Conservation (phyloP, 441 rosid genomes). For the Populus tomentosa region DNA sequence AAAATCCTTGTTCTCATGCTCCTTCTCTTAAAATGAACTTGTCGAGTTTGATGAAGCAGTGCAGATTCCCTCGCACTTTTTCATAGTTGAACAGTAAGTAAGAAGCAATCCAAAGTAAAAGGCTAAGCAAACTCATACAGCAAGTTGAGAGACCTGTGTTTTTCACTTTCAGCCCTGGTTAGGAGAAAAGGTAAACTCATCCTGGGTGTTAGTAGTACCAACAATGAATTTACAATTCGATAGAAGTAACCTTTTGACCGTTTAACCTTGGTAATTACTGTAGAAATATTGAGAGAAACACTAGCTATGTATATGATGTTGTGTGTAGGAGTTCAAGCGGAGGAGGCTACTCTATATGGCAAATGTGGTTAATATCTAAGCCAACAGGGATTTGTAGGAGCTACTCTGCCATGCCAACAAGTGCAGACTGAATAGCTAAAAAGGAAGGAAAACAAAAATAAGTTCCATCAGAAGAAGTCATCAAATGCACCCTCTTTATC, state of each 20-base stretch:
- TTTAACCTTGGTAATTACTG: background rate
- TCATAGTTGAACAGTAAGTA: background rate
- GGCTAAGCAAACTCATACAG: background rate
- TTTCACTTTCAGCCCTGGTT: background rate
- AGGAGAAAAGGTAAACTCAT: background rate
- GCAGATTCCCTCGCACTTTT: background rate
- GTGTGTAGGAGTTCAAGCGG: slow-evolving; percentile 5
- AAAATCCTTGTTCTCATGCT: background rate
- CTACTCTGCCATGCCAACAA: background rate
- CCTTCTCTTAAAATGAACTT: background rate
- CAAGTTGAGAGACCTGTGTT: background rate
- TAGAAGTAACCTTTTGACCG: background rate
- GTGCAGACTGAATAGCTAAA: slow-evolving; percentile 14
- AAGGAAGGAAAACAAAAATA: background rate
- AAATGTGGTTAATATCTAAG: background rate
- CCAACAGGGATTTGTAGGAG: background rate
- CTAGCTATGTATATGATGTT: background rate
- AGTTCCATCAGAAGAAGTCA: slow-evolving; percentile 62
- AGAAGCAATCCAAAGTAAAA: background rate
- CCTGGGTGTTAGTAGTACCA: background rate
- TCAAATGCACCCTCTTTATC: slow-evolving; percentile 75
- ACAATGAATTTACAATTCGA: slow-evolving; percentile 9
- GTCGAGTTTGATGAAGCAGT: background rate
- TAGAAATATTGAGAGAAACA: background rate
- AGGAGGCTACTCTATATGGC: background rate